Percentiles rank a stretch among this genome's conserved stretches.
phyloP scores from a whole-genome alignment of 495 filamentous ascomycete species.

The Lentithecium fluviatile region DNA sequence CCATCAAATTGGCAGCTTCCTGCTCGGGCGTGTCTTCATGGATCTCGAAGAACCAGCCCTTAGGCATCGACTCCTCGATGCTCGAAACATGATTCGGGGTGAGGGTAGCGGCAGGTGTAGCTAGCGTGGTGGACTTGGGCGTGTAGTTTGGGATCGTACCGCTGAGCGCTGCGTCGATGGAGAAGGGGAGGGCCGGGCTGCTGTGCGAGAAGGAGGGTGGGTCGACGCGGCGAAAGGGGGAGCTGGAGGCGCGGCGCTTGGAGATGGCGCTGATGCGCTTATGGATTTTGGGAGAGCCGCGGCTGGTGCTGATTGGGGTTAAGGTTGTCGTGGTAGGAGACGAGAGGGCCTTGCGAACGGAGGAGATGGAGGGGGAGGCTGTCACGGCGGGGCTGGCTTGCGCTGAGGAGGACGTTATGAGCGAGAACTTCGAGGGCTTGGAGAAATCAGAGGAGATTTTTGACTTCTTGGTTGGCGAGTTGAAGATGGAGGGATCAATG shows the following conservation, averaged over 20 bases:
- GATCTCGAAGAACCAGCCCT: slow-evolving; percentile 89
- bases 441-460: slow-evolving; percentile 58
- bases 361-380: slow-evolving; percentile 22
- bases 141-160: slow-evolving; percentile 62
- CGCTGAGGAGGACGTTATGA: slow-evolving; percentile 24
- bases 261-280: slow-evolving; percentile 64
- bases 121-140: slow-evolving; percentile 36
- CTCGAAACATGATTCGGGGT: slow-evolving; percentile 9
- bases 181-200: slow-evolving; percentile 59
- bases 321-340: slow-evolving; percentile 43
- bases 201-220: slow-evolving; percentile 49
- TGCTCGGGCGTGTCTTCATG: slow-evolving; percentile 90
- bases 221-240: slow-evolving; percentile 58
- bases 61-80: slow-evolving; percentile 48
- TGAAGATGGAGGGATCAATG: slow-evolving; percentile 67
- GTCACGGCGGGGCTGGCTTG: slow-evolving; percentile 4
- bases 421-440: slow-evolving; percentile 37
- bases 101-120: slow-evolving; percentile 30
- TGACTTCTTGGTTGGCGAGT: slow-evolving; percentile 58
- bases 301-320: slow-evolving; percentile 53
- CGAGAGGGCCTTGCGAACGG: slow-evolving; percentile 42
- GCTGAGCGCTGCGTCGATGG: slow-evolving; percentile 72
- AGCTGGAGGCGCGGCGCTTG: slow-evolving; percentile 55
- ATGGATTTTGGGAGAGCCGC: slow-evolving; percentile 56
- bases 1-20: slow-evolving; percentile 83